phyloP scores from a whole-genome alignment of 257 asterid genomes.

The Voacanga thouarsii region DNA sequence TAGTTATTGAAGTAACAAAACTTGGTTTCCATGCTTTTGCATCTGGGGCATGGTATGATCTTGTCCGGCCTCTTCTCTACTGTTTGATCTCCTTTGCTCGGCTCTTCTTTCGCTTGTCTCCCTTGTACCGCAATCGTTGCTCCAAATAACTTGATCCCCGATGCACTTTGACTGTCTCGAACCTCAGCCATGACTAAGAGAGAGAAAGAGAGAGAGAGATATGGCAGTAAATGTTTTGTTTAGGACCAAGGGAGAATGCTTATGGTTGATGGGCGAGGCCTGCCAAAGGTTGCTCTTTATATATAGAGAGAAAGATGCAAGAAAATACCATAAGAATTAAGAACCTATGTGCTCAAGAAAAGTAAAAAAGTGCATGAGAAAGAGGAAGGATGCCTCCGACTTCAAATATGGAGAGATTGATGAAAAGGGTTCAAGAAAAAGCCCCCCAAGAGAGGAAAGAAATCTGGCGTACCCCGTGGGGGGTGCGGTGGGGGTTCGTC shows the following conservation, averaged over 20 bases:
- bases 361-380: conserved; percentile 16
- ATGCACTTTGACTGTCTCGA: conserved; percentile 33
- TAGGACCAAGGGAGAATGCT: conserved; percentile 10
- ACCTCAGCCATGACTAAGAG: conserved; percentile 40
- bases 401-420: background rate
- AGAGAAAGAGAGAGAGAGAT: conserved; percentile 15
- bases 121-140: conserved; percentile 47
- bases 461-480: too few species aligned
- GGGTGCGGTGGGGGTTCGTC: background rate
- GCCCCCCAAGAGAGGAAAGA: background rate
- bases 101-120: conserved; percentile 21
- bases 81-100: conserved; percentile 17
- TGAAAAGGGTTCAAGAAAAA: conserved; percentile 6
- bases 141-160: conserved; percentile 78
- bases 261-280: conserved; percentile 27
- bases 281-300: background rate
- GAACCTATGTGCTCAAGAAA: conserved; percentile 14
- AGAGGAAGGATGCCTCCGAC: conserved; percentile 16
- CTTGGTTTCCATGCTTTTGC: conserved; percentile 84
- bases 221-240: background rate
- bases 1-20: conserved; percentile 85
- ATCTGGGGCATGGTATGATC: conserved; percentile 77
- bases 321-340: conserved; percentile 1
- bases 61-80: conserved; percentile 65
- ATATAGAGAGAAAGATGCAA: conserved; percentile 6